Evolutionary conservation across 306 rosid genomes (phyloP), one percentile per base, ranked within the genome.

Genomic region (Casuarina equisetifolia): DNA sequence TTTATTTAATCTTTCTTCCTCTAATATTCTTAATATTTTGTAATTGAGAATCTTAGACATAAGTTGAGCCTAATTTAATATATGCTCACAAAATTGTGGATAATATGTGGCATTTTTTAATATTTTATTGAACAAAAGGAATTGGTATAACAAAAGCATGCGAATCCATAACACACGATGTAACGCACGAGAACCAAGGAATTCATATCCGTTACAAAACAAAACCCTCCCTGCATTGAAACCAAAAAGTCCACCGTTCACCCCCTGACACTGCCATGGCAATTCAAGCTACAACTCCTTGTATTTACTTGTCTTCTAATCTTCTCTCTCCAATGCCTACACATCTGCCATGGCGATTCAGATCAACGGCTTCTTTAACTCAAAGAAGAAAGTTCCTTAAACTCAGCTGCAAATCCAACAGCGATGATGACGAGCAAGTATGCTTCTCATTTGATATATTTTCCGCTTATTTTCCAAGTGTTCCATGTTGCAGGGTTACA

Each of bases 361-460:
- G 52, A 4, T 78, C 84, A 74, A 70, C 69, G 43, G 57, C n/a
- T 78, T 70, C 75, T 25, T 73, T 40, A 69, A 43, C 54, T 77
- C 64, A 82, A 19, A 85, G 54, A 19, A 88, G 50, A 19, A 88
- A 84, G 77, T 57, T 76, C 68, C 78, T 67, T 48, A 84, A 78
- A 46, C 78, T 88, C 62, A 82, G 44, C 6, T 90, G 91, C 81
- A 81, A 80, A 73, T 86, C 95, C 70, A 84, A 77, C 8, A 70
- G 76, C 80, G 57, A 78, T 61, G 85, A 74, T 53, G 76, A 20
- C 10, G 78, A 85, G 11, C 78, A 86, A 74, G 97, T 85, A 81
- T 50, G 86, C 42, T 66, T 76, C 78, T 74, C 2, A 7, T 20
- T 45, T 69, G 9, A 32, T 78, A 54, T 48, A 32, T 66, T 84